Conservation (phyloP, 2,329 filamentous ascomycete species). For the Huntiella abstrusa region DNA sequence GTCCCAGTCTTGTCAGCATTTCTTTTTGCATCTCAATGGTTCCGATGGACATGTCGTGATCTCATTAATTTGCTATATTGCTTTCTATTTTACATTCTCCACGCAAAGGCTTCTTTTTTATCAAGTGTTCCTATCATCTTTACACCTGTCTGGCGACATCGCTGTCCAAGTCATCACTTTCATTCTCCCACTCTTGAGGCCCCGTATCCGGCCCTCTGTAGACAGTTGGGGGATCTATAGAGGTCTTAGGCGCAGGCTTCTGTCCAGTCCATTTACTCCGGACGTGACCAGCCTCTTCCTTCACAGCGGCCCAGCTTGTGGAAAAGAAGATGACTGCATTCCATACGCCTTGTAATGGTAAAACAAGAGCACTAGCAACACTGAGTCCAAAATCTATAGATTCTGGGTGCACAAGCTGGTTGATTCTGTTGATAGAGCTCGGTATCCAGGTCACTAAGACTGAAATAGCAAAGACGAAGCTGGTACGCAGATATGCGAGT, state of each 20-base stretch:
- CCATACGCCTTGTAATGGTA: conserved; percentile 66
- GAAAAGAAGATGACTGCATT: conserved; percentile 60
- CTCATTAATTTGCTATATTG: not conserved
- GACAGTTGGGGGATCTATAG: too few relatives aligned
- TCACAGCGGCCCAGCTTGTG: conserved; percentile 33
- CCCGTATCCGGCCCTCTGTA: not conserved
- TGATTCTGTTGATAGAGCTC: conserved; percentile 55
- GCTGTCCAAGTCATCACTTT: conserved; percentile 1
- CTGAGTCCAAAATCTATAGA: conserved; percentile 44
- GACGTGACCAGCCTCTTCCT: conserved; percentile 10
- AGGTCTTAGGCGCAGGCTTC: not conserved
- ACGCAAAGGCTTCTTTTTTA: too few relatives aligned
- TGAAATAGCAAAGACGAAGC: conserved; percentile 40
- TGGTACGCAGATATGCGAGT: conserved; percentile 40
- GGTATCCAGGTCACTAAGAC: conserved; percentile 44
- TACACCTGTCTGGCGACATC: not conserved
- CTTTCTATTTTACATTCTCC: not conserved
- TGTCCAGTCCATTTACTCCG: not conserved
- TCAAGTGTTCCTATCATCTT: too few relatives aligned
- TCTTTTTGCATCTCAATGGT: not conserved
- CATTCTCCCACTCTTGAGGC: conserved; percentile 1
- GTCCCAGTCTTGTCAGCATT: conserved; percentile 10
- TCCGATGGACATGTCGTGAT: not conserved
- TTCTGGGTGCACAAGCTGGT: conserved; percentile 39
- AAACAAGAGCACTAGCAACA: conserved; percentile 48